phyloP scores from a whole-genome alignment of 1,139 yeast genomes.

The Debaryomyces singareniensis region DNA sequence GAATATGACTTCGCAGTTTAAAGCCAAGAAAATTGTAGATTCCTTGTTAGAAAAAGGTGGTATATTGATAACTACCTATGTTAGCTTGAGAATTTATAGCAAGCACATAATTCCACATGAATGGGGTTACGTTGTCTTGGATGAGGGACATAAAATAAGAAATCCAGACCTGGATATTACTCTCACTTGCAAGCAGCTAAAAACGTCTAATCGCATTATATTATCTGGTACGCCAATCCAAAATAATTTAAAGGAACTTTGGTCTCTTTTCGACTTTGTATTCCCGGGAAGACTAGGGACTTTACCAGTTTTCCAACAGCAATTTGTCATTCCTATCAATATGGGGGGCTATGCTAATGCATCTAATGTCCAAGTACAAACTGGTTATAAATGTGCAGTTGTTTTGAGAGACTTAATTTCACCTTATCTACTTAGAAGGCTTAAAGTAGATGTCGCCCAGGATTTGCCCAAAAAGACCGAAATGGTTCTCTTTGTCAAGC shows the following conservation, averaged over 20 bases:
- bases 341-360: conserved; percentile 99
- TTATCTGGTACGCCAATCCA: conserved; percentile 96
- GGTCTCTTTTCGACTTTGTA: conserved; percentile 93
- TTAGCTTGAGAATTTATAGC: conserved; percentile 77
- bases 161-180: conserved; percentile 92
- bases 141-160: conserved; percentile 95
- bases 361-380: conserved; percentile 89
- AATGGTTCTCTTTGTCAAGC: conserved; percentile 84
- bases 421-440: conserved; percentile 80
- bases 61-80: conserved; percentile 85
- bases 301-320: conserved; percentile 86
- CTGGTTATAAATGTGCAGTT: conserved; percentile 95
- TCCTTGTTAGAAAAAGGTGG: conserved; percentile 61
- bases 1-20: conserved; percentile 28
- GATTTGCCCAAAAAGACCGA: conserved; percentile 92
- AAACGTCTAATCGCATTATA: conserved; percentile 77
- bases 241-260: conserved; percentile 80
- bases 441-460: conserved; percentile 93
- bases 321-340: conserved; percentile 87
- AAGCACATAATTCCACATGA: conserved; percentile 57
- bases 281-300: conserved; percentile 95
- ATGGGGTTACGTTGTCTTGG: conserved; percentile 91
- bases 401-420: conserved; percentile 81
- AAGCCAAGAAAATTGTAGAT: conserved; percentile 43
- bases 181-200: conserved; percentile 73